Base-by-base conservation (phyloP, 2,329 filamentous ascomycete species). In the Alternaria sp. region DNA sequence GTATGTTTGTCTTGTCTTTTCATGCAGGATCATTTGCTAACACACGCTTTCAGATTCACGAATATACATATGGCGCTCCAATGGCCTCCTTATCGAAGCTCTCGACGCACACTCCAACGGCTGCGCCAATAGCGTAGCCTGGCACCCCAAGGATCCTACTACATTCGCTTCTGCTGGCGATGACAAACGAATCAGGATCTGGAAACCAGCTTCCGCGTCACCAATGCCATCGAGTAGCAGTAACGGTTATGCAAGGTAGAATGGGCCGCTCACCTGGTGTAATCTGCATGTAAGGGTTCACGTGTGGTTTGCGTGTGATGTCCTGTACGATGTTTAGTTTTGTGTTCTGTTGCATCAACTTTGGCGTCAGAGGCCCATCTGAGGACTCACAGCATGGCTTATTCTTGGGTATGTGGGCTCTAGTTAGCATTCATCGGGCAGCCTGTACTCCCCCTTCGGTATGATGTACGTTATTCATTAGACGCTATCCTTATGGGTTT, bases 101-200 rank as follows among this genome's bases (percentile, higher is more conserved):
- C 83, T 98, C 3, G 86, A 89, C 30, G 94, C 90, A 0, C 95
- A 98, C 72, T 82, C 84, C 7, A 40, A 17, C 9, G 90, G 93
- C 32, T 90, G 88, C 63, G 95, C 96, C 67, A 98, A 97, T 77
- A 88, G 93, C 8, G 91, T 96, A 40, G 87, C 91, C 21, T 99
- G 96, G 95, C 96, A 95, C 73, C 94, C 96, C 1, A 85, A 83
- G 11, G 88, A 97, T 74, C 89, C 93, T 1, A 88, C 88, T 65
- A 90, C 97, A 83, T 93, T 97, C 80, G 96, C 93, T 15, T 95
- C 93, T 12, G 95, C 92, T 62, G 94, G 95, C 17, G 96, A 99
- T 78, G 96, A 98, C 75, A 85, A 86, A 57, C 89, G 87, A 76
- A 90, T 98, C 67, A 90, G 91, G 81, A 93, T 99, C 91, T 97